Evolutionary conservation across 768 basidiomycete species (phyloP), one percentile per base, ranked within the genome.

Genomic region (Boletus tomentosulus): DNA sequence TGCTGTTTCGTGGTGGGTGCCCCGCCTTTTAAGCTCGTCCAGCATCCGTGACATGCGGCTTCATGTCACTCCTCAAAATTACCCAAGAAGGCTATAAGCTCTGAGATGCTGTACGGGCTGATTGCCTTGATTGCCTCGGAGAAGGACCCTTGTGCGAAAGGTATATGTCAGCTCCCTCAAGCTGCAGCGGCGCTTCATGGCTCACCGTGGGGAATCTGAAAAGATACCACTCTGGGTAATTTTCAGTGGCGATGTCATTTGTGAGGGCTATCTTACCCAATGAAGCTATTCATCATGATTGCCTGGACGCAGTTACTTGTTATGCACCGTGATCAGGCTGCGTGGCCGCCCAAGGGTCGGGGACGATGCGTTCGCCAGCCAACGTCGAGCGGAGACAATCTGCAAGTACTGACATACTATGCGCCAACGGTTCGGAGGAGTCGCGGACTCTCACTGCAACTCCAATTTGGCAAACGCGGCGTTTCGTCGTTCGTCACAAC

Each of bases 101-200:
- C 0, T 10, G 10, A 24, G 22, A 55, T 67, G 69, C 68, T 65
- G 64, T 61, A 31, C 31, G 33, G 3, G 45, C 30, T 4, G 58
- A 60, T 56, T 37, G 56, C 45, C 43, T 30, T 30, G 68, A 70
- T 71, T 66, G 70, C 57, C 42, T 59, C 43, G 44, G 52, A 48
- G 58, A 46, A 60, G 58, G 46, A 65, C 58, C 54, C 51, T 57
- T 13, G 68, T 71, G 68, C 3, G 67, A 69, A 69, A 28, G 28
- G 53, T 12, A 28, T 69, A 54, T 54, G 69, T 68, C 64, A 71
- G 67, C 65, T 44, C 57, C 46, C 56, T 58, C 57, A 48, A 22
- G 60, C 58, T 49, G 57, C 19, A 19, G 19, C 19, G 19, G 19
- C 19, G 19, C 19, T 19, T 19, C 19, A 43, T 24, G 34, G 42